Base-by-base conservation (phyloP, 495 filamentous ascomycete species). In the Penicillium angulare region DNA sequence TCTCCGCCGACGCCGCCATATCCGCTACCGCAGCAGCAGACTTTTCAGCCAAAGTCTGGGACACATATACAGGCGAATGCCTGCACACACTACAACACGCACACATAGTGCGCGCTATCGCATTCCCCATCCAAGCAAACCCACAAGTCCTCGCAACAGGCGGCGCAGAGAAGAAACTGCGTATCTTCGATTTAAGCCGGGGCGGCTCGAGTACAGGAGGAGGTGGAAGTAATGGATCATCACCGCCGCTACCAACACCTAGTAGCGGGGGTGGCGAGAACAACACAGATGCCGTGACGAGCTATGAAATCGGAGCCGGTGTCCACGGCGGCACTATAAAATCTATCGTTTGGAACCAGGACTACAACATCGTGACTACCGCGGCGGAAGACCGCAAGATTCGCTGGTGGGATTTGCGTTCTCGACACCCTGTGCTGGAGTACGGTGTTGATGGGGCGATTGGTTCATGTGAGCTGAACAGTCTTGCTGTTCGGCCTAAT, bases 1-100 rank as follows among this genome's bases (percentile, higher is more conserved):
- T 97, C 9, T 96, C 90, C 33, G 81, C 87, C 20, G 93, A 97
- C 69, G 89, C 91, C 6, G 81, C 82, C 26, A 85, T 90, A 27
- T 91, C 95, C 52, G 92, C 90, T 9, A 97, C 93, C 21, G 93
- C 86, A 22, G 92, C 91, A 17, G 93, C 93, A 34, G 93, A 98
- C 68, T 98, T 98, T 73, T 92, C 90, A 21, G 92, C 92, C 85
- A 96, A 93, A 65, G 84, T 98, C 34, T 98, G 93, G 93, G 93
- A 98, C 60, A 96, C 93, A 5, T 86, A 91, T 59, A 91, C 88
- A 4, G 93, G 93, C 56, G 95, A 97, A 77, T 86, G 88, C 33
- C 79, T 96, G 23, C 87, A 86, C 64, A 88, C 90, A 5, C 82
- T 98, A 20, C 83, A 89, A 57, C 95, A 97, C 68, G 79, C 88